Percentiles rank a stretch among this genome's conserved stretches.
Conservation (phyloP, 495 filamentous ascomycete genomes). For the Acidomyces sp. region DNA sequence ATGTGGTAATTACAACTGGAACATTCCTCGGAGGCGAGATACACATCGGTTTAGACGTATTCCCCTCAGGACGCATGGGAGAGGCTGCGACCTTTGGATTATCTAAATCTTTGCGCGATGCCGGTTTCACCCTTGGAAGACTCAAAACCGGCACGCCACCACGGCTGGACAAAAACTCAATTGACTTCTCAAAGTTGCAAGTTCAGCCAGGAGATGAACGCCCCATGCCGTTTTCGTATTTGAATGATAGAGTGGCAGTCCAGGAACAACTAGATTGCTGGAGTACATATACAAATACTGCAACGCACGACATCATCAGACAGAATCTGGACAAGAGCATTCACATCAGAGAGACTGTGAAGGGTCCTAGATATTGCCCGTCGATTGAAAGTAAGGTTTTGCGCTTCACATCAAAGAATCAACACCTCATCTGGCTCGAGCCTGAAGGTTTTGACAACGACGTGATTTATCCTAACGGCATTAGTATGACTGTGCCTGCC, state of each 20-base stretch:
- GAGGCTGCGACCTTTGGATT: conserved; percentile 89
- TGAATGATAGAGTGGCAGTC: conserved; percentile 64
- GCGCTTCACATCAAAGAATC: conserved; percentile 62
- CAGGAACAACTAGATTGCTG: conserved; percentile 70
- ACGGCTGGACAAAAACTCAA: conserved; percentile 66
- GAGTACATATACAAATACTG: conserved; percentile 71
- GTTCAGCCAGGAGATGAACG: conserved; percentile 71
- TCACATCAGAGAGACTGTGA: conserved; percentile 90
- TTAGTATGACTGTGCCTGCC: conserved; percentile 89
- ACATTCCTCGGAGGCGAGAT: conserved; percentile 96
- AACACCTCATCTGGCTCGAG: conserved; percentile 88
- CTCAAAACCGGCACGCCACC: conserved; percentile 95
- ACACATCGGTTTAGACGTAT: conserved; percentile 77
- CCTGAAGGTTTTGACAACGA: conserved; percentile 89
- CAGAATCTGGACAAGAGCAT: conserved; percentile 83
- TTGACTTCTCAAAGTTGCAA: conserved; percentile 61
- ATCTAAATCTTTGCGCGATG: conserved; percentile 77
- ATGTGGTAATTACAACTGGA: conserved; percentile 88
- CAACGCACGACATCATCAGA: conserved; percentile 71
- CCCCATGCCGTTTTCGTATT: conserved; percentile 80
- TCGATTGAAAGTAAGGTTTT: conserved; percentile 92
- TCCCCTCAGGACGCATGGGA: conserved; percentile 80
- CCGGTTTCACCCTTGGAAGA: conserved; percentile 81
- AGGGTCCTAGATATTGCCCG: conserved; percentile 88
- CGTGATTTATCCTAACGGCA: conserved; percentile 90